Conservation (phyloP, 2,329 filamentous ascomycete species). For the Triangularia setosa region DNA sequence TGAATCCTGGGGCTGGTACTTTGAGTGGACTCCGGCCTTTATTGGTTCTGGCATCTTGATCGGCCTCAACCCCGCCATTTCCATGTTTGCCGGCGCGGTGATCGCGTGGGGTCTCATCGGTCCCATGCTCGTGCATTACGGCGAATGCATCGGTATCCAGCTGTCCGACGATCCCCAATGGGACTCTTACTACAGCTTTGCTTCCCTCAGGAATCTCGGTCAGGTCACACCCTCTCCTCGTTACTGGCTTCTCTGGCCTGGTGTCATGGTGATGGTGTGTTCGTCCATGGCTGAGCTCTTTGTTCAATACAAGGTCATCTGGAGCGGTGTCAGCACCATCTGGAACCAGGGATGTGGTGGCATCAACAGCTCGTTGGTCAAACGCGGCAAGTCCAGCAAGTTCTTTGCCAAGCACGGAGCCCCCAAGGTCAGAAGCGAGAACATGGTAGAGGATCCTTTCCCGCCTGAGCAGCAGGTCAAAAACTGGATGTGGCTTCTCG, state of each 20-base stretch:
- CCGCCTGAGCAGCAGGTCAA: conserved; percentile 44
- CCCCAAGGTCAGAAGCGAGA: conserved; percentile 26
- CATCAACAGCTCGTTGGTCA: conserved; percentile 37
- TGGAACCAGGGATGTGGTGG: conserved; percentile 43
- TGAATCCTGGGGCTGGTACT: conserved; percentile 56
- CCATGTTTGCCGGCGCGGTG: conserved; percentile 52
- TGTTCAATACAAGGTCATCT: conserved; percentile 39
- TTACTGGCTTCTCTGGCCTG: conserved; percentile 42
- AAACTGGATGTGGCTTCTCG: conserved; percentile 49
- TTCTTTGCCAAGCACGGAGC: conserved; percentile 42
- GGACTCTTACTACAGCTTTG: conserved; percentile 37
- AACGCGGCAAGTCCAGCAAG: conserved; percentile 39
- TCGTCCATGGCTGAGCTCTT: conserved; percentile 38
- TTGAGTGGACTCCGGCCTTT: conserved; percentile 57
- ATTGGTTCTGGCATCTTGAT: conserved; percentile 57
- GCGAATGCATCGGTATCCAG: conserved; percentile 41
- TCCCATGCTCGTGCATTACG: conserved; percentile 51
- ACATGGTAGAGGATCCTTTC: conserved; percentile 48
- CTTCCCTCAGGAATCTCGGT: conserved; percentile 33
- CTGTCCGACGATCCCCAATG: conserved; percentile 41
- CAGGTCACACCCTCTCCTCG: conserved; percentile 34
- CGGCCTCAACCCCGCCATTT: conserved; percentile 55
- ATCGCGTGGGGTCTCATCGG: conserved; percentile 56
- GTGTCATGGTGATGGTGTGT: conserved; percentile 41
- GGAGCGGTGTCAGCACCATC: conserved; percentile 41